These are phyloP conservation scores for Arxiozyma slooffiae DNA, from an alignment of 1,139 yeast species.

Conservation along the genomic window DNA sequence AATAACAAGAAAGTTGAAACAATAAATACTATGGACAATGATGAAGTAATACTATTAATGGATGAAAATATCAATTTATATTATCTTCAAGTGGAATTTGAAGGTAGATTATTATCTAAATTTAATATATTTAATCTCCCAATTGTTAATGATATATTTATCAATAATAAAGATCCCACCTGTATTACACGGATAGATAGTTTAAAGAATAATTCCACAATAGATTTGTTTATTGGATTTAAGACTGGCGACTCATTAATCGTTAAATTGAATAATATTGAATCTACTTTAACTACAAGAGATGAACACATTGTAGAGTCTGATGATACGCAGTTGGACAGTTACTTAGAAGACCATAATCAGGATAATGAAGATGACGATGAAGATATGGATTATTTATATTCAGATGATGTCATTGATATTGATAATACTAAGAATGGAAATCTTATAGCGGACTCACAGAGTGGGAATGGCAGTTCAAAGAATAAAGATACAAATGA, in stretches of 20 bases:
- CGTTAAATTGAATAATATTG: conserved; percentile 24
- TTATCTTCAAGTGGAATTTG: conserved; percentile 22
- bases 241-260: conserved; percentile 27
- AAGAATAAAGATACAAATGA: conserved; percentile 26
- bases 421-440: conserved; percentile 20
- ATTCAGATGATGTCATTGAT: conserved; percentile 28
- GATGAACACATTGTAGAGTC: conserved; percentile 10
- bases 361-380: conserved; percentile 12
- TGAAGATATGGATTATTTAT: conserved; percentile 27
- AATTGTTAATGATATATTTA: conserved; percentile 26
- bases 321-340: background rate
- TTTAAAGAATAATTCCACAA: conserved; percentile 9
- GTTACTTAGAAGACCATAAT: background rate
- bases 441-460: background rate
- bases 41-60: conserved; percentile 22
- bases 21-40: background rate
- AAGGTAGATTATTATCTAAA: conserved; percentile 26
- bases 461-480: background rate
- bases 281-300: conserved; percentile 23
- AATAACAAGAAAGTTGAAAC: background rate
- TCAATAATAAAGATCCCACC: conserved; percentile 20
- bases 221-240: conserved; percentile 26
- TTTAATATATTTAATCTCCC: conserved; percentile 26
- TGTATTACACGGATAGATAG: conserved; percentile 19
- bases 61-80: conserved; percentile 23